Percentiles rank a stretch among this genome's conserved stretches.
Conservation (phyloP, 2,329 filamentous ascomycete species). For the Calonectria crousiana region DNA sequence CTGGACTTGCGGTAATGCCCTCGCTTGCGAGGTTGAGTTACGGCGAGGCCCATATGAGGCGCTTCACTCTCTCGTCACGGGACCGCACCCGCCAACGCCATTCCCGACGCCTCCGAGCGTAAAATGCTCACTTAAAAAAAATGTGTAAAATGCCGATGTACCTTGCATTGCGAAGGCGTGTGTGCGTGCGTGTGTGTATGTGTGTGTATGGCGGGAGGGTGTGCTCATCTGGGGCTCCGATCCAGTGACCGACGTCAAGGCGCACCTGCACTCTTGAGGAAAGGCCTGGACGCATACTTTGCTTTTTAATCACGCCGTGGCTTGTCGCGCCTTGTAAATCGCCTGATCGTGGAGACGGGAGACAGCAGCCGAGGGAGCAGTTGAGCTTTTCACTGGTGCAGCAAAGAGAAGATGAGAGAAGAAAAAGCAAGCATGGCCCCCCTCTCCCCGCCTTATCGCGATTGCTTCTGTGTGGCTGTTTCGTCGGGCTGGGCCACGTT, state of each 20-base stretch:
- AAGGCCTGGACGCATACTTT: constrained; percentile 21
- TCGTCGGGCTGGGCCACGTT: not conserved
- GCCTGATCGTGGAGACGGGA: constrained; percentile 32
- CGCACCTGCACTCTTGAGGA: constrained; percentile 18
- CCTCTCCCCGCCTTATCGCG: not conserved
- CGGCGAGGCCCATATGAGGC: not conserved
- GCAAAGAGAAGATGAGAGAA: not conserved
- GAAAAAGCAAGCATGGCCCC: not conserved
- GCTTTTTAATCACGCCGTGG: constrained; percentile 39
- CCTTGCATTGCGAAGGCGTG: constrained; percentile 12
- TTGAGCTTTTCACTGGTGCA: not conserved
- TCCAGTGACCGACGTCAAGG: constrained; percentile 11
- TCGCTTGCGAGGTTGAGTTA: not conserved
- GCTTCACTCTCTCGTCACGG: not conserved
- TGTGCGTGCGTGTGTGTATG: not conserved
- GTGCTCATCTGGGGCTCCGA: constrained; percentile 1
- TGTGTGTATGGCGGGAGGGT: not conserved
- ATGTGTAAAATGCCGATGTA: constrained; percentile 12
- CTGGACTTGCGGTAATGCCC: not conserved
- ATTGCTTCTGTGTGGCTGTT: constrained; percentile 9
- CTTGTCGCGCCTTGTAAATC: constrained; percentile 27
- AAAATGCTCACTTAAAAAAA: not conserved
- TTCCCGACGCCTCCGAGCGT: constrained; percentile 16
- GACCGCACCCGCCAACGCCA: not conserved
- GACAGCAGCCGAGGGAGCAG: constrained; percentile 26